phyloP scores from a whole-genome alignment of 805 yeast genomes.

The Ogataea methylovora region DNA sequence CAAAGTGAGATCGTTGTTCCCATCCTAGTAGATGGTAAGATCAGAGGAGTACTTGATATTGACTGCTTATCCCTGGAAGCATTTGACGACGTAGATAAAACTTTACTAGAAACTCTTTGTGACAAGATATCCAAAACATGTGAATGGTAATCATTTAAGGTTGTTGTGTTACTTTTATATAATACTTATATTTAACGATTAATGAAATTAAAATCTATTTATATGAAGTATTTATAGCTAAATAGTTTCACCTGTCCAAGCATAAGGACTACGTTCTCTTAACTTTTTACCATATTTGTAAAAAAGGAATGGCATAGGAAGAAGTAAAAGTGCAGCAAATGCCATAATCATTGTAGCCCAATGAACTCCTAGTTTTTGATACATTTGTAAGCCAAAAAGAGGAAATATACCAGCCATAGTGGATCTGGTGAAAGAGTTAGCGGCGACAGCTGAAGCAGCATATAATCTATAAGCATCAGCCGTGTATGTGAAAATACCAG shows the following conservation, averaged over 20 bases:
- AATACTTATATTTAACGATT: not conserved
- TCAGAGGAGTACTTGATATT: constrained; percentile 77
- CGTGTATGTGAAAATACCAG: constrained; percentile 32
- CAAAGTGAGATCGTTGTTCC: constrained; percentile 93
- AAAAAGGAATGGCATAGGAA: constrained; percentile 50
- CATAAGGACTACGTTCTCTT: constrained; percentile 39
- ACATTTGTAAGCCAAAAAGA: constrained; percentile 51
- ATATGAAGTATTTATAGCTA: not conserved
- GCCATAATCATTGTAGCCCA: constrained; percentile 54
- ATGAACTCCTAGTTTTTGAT: constrained; percentile 43
- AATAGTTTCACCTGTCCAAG: constrained; percentile 24
- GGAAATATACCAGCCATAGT: constrained; percentile 52
- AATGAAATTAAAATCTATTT: not conserved
- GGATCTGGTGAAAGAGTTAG: constrained; percentile 45
- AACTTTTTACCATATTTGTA: constrained; percentile 37
- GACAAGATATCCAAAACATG: constrained; percentile 43
- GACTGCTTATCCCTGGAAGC: constrained; percentile 66
- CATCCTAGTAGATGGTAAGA: constrained; percentile 32
- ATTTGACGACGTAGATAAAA: constrained; percentile 57
- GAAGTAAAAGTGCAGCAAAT: constrained; percentile 39
- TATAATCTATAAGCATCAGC: constrained; percentile 38
- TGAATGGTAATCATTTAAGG: constrained; percentile 32
- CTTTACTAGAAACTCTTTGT: constrained; percentile 55
- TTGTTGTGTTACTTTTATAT: too few species aligned
- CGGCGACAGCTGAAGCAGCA: constrained; percentile 46